Evolutionary conservation across 768 basidiomycete genomes (phyloP).

Genomic region (Auriculariales sp.): DNA sequence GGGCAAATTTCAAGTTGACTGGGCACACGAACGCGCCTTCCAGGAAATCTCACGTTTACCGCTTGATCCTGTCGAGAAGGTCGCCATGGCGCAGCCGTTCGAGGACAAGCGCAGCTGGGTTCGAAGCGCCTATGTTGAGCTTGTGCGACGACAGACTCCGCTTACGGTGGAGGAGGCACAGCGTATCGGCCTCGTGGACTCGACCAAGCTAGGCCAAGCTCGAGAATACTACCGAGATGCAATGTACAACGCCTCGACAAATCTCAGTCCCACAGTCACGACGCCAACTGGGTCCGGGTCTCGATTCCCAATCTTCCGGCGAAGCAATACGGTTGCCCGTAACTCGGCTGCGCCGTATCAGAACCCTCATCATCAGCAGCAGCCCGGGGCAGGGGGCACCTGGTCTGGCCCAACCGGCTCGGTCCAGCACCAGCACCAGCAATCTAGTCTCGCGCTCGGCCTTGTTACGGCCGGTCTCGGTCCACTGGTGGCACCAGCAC

Average conservation of each 20-base stretch:
- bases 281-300: background rate
- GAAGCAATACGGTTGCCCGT: background rate
- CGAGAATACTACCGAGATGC: background rate
- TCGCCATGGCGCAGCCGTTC: background rate
- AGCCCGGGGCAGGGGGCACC: too few relatives aligned
- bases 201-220: background rate
- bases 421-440: too few relatives aligned
- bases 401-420: too few relatives aligned
- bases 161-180: background rate
- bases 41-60: background rate
- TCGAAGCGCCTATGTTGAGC: background rate
- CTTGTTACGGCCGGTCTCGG: too few relatives aligned
- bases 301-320: background rate
- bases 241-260: background rate
- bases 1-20: background rate
- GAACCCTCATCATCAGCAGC: background rate
- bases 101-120: background rate
- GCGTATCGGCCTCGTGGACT: background rate
- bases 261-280: background rate
- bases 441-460: too few relatives aligned
- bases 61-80: background rate
- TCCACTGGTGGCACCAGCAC: background rate
- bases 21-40: background rate
- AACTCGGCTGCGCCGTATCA: background rate
- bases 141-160: background rate